These are phyloP conservation scores for Arabidopsis lyrata DNA, from an alignment of 441 rosid species.

Conservation along the genomic window DNA sequence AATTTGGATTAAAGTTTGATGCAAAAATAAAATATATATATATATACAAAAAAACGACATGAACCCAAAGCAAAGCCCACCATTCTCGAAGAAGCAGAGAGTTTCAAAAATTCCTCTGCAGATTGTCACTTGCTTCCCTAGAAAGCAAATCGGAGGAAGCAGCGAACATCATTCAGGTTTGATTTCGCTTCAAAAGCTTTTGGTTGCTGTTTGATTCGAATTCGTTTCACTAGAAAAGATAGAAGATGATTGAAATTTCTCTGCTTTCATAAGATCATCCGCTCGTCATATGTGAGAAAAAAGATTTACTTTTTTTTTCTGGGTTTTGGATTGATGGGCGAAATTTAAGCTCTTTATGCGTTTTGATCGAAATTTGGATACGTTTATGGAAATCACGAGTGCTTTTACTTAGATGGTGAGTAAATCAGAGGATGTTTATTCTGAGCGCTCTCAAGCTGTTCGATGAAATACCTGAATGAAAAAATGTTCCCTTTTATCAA, in stretches of 20 bases:
- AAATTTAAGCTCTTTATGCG: background rate
- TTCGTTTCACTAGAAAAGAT: background rate
- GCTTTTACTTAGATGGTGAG: background rate
- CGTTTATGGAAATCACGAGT: background rate
- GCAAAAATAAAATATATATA: too few species aligned
- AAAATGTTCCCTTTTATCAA: background rate
- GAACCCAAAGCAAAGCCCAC: conserved; percentile 26
- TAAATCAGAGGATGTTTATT: background rate
- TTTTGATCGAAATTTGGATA: background rate
- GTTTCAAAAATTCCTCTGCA: background rate
- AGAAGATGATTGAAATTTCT: background rate
- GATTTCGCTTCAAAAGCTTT: background rate
- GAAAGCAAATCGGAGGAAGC: conserved; percentile 1
- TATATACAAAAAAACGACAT: too few species aligned
- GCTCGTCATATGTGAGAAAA: background rate
- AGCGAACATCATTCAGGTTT: conserved; percentile 31
- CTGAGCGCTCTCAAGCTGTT: conserved; percentile 28
- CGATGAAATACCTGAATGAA: conserved; percentile 41
- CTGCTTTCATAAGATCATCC: background rate
- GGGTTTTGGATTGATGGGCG: conserved; percentile 4
- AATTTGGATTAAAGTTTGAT: too few species aligned
- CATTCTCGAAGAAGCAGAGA: background rate
- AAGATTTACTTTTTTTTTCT: background rate
- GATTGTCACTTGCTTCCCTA: conserved; percentile 14
- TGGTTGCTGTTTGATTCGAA: background rate